Evolutionary conservation across 805 yeast genomes (phyloP).

Genomic region (Lipomyces orientalis): DNA sequence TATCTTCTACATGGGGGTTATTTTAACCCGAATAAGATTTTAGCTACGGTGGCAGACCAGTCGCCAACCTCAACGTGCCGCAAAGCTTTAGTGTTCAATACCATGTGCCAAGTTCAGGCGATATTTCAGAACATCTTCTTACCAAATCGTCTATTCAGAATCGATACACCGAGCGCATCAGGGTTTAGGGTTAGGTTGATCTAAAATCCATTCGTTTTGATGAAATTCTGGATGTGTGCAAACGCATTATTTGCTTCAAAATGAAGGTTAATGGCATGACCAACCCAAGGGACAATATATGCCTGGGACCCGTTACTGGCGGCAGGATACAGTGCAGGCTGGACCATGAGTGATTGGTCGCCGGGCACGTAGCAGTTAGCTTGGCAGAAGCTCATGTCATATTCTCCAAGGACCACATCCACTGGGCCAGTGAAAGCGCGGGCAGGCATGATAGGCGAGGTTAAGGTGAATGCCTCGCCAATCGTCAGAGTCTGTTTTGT

Average conservation of each 20-base stretch:
- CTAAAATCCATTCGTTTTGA: background rate
- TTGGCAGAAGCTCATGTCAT: conserved; percentile 1
- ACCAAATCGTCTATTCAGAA: too few relatives aligned
- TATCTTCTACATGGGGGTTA: too few relatives aligned
- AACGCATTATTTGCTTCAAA: background rate
- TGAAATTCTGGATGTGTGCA: background rate
- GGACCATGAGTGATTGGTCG: background rate
- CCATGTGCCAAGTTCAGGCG: too few relatives aligned
- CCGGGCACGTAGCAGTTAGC: background rate
- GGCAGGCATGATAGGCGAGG: background rate
- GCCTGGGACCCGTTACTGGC: background rate
- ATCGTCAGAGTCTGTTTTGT: conserved; percentile 2
- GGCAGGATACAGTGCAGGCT: conserved; percentile 1
- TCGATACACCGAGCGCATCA: too few relatives aligned
- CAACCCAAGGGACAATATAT: background rate
- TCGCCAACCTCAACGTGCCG: too few relatives aligned
- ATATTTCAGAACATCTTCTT: too few relatives aligned
- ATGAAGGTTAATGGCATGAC: conserved; percentile 2
- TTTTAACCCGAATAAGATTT: too few relatives aligned
- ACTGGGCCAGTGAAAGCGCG: background rate
- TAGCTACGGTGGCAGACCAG: too few relatives aligned
- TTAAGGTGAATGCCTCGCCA: conserved; percentile 1
- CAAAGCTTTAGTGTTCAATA: too few relatives aligned
- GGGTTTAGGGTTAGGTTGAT: too few relatives aligned
- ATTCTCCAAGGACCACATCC: background rate